A percentile compares a stretch with the other conserved stretches of the same genome.
Evolutionary conservation across 108 stramenopile species (phyloP).

Genomic region (Nitzschia palea): DNA sequence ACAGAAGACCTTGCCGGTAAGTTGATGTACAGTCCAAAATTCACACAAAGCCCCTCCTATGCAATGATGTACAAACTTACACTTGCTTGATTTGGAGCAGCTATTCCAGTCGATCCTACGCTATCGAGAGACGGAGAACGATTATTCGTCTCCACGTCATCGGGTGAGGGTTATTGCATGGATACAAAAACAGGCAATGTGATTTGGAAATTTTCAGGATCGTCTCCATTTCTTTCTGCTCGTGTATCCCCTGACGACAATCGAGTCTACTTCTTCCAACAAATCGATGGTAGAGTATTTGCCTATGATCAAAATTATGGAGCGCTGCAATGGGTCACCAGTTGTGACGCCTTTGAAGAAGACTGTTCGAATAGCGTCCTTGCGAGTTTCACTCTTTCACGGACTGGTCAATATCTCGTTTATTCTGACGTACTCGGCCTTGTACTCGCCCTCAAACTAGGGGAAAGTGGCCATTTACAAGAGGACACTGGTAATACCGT

Average conservation of each 20-base stretch:
- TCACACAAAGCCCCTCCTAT: neutral
- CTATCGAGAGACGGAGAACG: conserved; percentile 27
- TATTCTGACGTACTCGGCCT: conserved; percentile 20
- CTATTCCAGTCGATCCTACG: conserved; percentile 14
- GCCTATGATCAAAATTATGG: conserved; percentile 16
- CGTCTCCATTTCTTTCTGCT: conserved; percentile 15
- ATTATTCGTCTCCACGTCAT: conserved; percentile 17
- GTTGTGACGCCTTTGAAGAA: conserved; percentile 18
- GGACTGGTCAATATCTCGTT: conserved; percentile 20
- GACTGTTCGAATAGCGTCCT: conserved; percentile 20
- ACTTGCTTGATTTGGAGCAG: too few relatives aligned
- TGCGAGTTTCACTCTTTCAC: conserved; percentile 26
- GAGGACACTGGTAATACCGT: too few relatives aligned
- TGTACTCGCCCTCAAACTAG: conserved; percentile 24
- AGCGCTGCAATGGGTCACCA: conserved; percentile 6
- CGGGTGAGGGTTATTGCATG: conserved; percentile 11
- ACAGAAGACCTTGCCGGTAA: conserved; percentile 1
- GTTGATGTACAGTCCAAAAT: neutral
- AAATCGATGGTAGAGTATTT: conserved; percentile 19
- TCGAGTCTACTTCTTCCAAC: conserved; percentile 26
- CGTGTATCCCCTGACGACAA: conserved; percentile 25
- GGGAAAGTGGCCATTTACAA: too few relatives aligned
- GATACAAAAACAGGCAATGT: conserved; percentile 10
- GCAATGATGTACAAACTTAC: neutral
- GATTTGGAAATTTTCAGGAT: conserved; percentile 18